Base-by-base conservation (phyloP, 1,139 yeast species). In the Insectozyma bohioensis region DNA sequence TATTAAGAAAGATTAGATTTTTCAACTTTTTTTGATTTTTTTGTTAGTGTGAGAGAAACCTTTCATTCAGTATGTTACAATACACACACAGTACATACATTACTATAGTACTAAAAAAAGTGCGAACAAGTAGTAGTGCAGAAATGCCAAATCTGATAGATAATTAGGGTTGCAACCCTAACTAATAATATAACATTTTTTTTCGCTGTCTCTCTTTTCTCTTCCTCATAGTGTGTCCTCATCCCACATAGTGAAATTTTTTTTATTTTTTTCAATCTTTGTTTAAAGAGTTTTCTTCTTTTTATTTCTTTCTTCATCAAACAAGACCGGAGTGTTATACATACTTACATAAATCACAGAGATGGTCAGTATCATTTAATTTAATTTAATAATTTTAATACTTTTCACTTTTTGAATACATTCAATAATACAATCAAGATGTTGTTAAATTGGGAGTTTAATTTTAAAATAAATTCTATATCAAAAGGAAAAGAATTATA, bases 281-380 rank as follows among this genome's bases (percentile, higher is more conserved):
- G 8, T 23, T 22, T 26, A 24, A 30, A 33, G 39, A 35, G 31
- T 26, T 29, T 26, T 31, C 31, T 26, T 32, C 35, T 30, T 23
- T 25, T 24, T 17, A 12, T 24, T 31, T 20, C 14, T 30, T 33
- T 30, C 37, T 28, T 39, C 30, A 30, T 32, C 26, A 37, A 35
- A 51, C 53, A 59, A 74, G 85, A 85, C 96, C 96, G 96, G 96
- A 87, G 96, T 87, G 95, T 34, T 34, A 13, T 4, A 63, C 48
- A 58, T 51, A 31, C 61, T 52, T 49, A 58, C 52, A 37, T 64
- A 44, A 64, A 67, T 75, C 95, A 78, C 95, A 87, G 95, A 83
- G 96, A 87, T 87, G 96, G 95, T 85, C 83, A 75, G 95, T 85
- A 81, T 75, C n/a, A n/a, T n/a, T n/a, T n/a, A n/a, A n/a, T n/a